Percentiles rank a stretch among this genome's conserved stretches.
phyloP scores from a whole-genome alignment of 768 basidiomycete genomes.

The Mycena galericulata region DNA sequence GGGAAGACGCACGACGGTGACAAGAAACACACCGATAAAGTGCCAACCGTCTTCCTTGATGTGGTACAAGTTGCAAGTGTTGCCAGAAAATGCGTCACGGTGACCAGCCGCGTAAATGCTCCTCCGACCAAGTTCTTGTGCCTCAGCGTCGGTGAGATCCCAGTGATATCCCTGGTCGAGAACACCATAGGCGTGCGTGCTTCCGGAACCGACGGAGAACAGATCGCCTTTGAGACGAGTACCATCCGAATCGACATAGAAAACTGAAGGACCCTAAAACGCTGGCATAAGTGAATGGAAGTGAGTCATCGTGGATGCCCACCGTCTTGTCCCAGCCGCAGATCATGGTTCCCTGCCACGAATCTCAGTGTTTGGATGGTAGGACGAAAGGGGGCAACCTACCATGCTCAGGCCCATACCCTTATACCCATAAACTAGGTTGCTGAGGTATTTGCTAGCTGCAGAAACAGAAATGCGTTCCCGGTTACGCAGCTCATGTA shows the following conservation, averaged over 20 bases:
- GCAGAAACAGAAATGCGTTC: conserved; percentile 99
- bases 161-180: conserved; percentile 95
- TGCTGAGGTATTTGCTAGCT: conserved; percentile 96
- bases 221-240: conserved; percentile 94
- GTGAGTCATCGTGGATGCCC: conserved; percentile 43
- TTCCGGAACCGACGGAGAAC: conserved; percentile 99
- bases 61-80: conserved; percentile 95
- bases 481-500: conserved; percentile 95
- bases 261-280: conserved; percentile 86
- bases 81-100: conserved; percentile 96
- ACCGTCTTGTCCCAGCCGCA: conserved; percentile 99
- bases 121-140: conserved; percentile 91
- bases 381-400: conserved; percentile 39
- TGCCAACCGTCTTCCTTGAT: conserved; percentile 96
- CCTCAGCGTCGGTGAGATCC: conserved; percentile 94
- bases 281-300: conserved; percentile 7
- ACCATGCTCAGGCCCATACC: conserved; percentile 99
- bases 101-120: conserved; percentile 98
- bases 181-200: conserved; percentile 99
- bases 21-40: conserved; percentile 82
- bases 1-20: neutral
- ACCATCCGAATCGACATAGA: conserved; percentile 98
- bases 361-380: conserved; percentile 11
- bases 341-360: conserved; percentile 93
- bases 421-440: conserved; percentile 98